A percentile compares a stretch with the other conserved stretches of the same genome.
These are phyloP conservation scores for Saturnispora dispora DNA, from an alignment of 805 yeast genomes.

Conservation along the genomic window DNA sequence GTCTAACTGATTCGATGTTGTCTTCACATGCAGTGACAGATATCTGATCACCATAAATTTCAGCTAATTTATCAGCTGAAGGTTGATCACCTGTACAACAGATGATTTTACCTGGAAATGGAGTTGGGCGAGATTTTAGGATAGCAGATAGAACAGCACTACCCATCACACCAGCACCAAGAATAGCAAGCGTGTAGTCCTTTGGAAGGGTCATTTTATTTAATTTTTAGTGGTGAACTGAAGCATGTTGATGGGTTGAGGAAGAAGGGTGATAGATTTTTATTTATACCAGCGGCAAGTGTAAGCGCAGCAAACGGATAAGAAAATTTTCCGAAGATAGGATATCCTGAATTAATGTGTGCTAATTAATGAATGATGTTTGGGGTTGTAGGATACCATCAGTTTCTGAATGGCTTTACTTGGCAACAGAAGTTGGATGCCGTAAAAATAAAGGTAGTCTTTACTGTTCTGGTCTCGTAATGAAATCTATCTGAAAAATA, in stretches of 20 bases:
- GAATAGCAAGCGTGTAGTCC: constrained; percentile 43
- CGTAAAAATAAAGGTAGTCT: neutral
- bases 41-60: constrained; percentile 43
- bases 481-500: neutral
- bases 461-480: neutral
- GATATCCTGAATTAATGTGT: neutral
- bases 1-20: constrained; percentile 50
- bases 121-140: constrained; percentile 38
- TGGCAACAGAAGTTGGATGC: neutral
- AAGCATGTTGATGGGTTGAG: neutral
- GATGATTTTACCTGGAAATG: constrained; percentile 62
- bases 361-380: neutral
- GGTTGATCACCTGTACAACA: constrained; percentile 62
- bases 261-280: neutral
- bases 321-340: neutral
- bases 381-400: neutral
- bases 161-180: constrained; percentile 96
- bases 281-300: neutral
- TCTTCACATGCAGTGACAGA: constrained; percentile 40
- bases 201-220: constrained; percentile 8
- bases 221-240: neutral
- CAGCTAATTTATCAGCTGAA: constrained; percentile 40
- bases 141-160: constrained; percentile 83
- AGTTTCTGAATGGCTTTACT: neutral
- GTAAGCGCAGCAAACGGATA: neutral